phyloP scores from a whole-genome alignment of 2,329 filamentous ascomycete species.

The Fusarium caatingaense region DNA sequence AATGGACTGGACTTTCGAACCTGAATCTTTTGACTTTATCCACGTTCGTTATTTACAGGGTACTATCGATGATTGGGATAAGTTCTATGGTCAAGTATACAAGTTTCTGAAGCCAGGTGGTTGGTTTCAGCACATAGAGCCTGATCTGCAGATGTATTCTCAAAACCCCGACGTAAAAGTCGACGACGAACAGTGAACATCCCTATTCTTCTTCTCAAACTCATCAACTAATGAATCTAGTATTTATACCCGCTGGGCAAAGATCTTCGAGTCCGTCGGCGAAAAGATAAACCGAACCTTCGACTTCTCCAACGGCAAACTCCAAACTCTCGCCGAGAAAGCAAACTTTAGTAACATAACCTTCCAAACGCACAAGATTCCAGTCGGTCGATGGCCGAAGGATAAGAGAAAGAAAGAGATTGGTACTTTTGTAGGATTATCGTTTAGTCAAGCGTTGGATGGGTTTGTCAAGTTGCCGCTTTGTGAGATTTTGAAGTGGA shows the following conservation, averaged over 20 bases:
- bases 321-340: slow-evolving; percentile 28
- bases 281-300: slow-evolving; percentile 31
- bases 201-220: accelerated
- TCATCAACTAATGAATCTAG: not conserved
- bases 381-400: slow-evolving; percentile 37
- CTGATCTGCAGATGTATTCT: slow-evolving; percentile 35
- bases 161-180: slow-evolving; percentile 20
- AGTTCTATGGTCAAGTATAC: slow-evolving; percentile 31
- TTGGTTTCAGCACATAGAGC: slow-evolving; percentile 45
- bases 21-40: slow-evolving; percentile 48
- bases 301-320: slow-evolving; percentile 34
- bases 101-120: slow-evolving; percentile 41
- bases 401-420: slow-evolving; percentile 41
- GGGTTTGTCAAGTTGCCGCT: slow-evolving; percentile 41
- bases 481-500: slow-evolving; percentile 39
- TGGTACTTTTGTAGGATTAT: slow-evolving; percentile 37
- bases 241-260: slow-evolving; percentile 36
- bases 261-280: slow-evolving; percentile 30
- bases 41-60: slow-evolving; percentile 49
- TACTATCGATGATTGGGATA: slow-evolving; percentile 47
- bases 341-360: slow-evolving; percentile 22
- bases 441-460: slow-evolving; percentile 41
- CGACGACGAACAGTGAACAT: slow-evolving; percentile 30
- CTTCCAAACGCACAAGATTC: slow-evolving; percentile 29
- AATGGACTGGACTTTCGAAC: slow-evolving; percentile 57